phyloP scores from a whole-genome alignment of 2,329 filamentous ascomycete genomes.

The Chaetoscypha palmicola region DNA sequence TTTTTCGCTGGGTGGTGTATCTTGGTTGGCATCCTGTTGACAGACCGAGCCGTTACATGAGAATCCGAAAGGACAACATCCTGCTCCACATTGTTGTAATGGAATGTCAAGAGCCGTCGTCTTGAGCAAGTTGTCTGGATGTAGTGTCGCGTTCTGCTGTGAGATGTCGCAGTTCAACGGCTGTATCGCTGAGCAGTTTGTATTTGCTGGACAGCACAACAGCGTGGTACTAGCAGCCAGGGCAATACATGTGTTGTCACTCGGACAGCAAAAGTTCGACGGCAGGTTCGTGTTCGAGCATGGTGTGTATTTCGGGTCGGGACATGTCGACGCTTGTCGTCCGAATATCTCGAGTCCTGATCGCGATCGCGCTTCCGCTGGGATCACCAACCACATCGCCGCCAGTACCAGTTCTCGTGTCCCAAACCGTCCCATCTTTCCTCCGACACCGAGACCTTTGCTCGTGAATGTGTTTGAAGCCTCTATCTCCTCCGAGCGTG shows the following conservation, averaged over 20 bases:
- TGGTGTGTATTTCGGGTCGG: constrained; percentile 40
- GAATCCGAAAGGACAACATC: constrained; percentile 69
- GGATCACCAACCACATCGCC: constrained; percentile 30
- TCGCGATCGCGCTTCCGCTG: constrained; percentile 34
- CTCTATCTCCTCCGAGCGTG: too few relatives aligned
- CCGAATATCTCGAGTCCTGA: constrained; percentile 37
- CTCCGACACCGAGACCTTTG: neutral
- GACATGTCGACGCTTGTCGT: constrained; percentile 43
- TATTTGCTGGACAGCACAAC: constrained; percentile 59
- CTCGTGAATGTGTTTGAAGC: constrained; percentile 1
- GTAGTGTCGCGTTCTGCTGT: constrained; percentile 50
- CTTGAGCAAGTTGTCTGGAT: constrained; percentile 56
- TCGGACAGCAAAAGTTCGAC: constrained; percentile 59
- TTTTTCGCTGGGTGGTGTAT: constrained; percentile 19
- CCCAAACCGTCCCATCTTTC: constrained; percentile 19
- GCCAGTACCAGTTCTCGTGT: constrained; percentile 14
- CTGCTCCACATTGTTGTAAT: constrained; percentile 49
- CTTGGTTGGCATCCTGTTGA: constrained; percentile 44
- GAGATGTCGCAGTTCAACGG: constrained; percentile 58
- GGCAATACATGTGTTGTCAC: constrained; percentile 46
- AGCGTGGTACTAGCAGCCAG: constrained; percentile 60
- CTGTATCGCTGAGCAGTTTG: constrained; percentile 52
- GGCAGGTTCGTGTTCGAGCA: constrained; percentile 51
- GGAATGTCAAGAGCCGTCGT: constrained; percentile 53
- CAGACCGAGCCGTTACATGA: constrained; percentile 48